Evolutionary conservation across 1,139 yeast genomes (phyloP).

Genomic region (Nakaseomyces uthaithaninus): DNA sequence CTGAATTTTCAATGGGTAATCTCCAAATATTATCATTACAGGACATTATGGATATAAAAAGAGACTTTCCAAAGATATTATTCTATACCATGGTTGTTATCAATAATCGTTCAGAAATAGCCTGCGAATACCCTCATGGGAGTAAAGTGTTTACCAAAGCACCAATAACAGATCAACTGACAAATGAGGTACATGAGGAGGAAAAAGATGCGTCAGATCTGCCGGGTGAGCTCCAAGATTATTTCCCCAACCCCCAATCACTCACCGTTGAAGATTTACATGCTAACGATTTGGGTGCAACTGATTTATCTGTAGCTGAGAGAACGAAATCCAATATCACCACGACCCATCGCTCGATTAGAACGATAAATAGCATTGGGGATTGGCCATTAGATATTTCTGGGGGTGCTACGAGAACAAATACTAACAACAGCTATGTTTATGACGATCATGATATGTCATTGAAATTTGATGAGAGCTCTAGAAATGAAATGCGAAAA

Average conservation of each 20-base stretch:
- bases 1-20: constrained; percentile 33
- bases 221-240: constrained; percentile 4
- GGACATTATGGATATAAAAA: constrained; percentile 30
- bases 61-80: constrained; percentile 30
- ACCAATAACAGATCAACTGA: not conserved
- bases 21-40: constrained; percentile 32
- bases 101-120: constrained; percentile 6
- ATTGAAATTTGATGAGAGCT: constrained; percentile 5
- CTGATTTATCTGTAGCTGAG: constrained; percentile 20
- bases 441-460: constrained; percentile 1
- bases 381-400: constrained; percentile 23
- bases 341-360: constrained; percentile 27
- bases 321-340: constrained; percentile 23
- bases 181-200: not conserved
- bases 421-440: constrained; percentile 2
- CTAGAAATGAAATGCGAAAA: not conserved
- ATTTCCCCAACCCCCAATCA: constrained; percentile 2
- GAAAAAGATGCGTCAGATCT: constrained; percentile 1
- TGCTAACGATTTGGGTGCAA: not conserved
- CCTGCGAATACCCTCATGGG: not conserved
- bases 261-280: not conserved
- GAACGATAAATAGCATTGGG: constrained; percentile 27
- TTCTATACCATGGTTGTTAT: constrained; percentile 32
- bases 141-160: not conserved
- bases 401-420: constrained; percentile 10